Evolutionary conservation across 768 basidiomycete genomes (phyloP).

Genomic region (Amanita pallidorosea): DNA sequence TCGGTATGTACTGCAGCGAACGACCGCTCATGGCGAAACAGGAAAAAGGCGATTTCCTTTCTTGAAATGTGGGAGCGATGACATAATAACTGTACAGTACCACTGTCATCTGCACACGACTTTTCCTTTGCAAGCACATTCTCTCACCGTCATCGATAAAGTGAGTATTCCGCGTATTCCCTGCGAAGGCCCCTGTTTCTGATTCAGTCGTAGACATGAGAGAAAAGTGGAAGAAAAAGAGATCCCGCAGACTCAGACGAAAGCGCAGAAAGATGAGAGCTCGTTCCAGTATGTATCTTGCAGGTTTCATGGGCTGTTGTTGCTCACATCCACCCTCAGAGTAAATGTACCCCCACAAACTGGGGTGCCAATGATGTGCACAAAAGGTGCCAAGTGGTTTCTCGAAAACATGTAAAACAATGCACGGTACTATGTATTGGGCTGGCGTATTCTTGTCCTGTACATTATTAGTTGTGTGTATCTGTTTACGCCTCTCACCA

Average conservation of each 20-base stretch:
- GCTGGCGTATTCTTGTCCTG: not conserved
- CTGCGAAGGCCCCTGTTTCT: not conserved
- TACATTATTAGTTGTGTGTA: conserved; percentile 2
- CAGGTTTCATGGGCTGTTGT: not conserved
- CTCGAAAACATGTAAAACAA: conserved; percentile 2
- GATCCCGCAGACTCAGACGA: conserved; percentile 84
- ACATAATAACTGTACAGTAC: conserved; percentile 34
- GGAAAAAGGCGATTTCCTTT: not conserved
- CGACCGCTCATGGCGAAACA: not conserved
- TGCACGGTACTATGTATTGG: not conserved
- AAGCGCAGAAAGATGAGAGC: conserved; percentile 96
- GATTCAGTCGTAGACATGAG: conserved; percentile 48
- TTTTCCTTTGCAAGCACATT: conserved; percentile 11
- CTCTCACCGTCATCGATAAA: conserved; percentile 20
- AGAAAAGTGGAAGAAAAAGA: conserved; percentile 98
- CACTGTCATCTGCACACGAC: conserved; percentile 1
- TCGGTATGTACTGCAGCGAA: conserved; percentile 32
- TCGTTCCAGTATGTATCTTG: conserved; percentile 67
- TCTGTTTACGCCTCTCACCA: not conserved
- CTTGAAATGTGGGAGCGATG: conserved; percentile 18
- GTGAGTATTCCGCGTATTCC: conserved; percentile 13
- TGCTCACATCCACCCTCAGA: conserved; percentile 15
- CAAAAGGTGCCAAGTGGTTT: conserved; percentile 12
- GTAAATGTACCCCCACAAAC: conserved; percentile 20
- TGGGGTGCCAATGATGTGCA: conserved; percentile 6